phyloP scores from a whole-genome alignment of 495 filamentous ascomycete species.

The Aspergillus bertholletiae region DNA sequence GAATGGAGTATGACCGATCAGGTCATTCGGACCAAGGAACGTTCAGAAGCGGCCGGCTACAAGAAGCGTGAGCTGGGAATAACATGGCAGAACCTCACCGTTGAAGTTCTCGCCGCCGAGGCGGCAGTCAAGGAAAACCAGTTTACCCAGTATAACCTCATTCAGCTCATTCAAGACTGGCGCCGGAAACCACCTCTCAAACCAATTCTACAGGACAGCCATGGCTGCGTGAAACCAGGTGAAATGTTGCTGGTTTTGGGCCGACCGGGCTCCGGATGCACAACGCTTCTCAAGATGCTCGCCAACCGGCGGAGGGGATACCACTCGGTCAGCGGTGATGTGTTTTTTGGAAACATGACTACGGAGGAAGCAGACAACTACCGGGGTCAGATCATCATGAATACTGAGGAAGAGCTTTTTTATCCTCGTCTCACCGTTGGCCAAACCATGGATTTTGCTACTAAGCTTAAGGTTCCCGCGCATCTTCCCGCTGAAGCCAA shows the following conservation, averaged over 20 bases:
- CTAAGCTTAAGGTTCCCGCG: constrained; percentile 37
- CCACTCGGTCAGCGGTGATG: constrained; percentile 27
- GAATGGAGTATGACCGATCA: background rate
- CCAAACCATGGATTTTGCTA: constrained; percentile 69
- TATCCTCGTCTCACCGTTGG: constrained; percentile 67
- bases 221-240: constrained; percentile 52
- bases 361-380: constrained; percentile 54
- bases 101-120: constrained; percentile 40
- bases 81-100: constrained; percentile 50
- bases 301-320: constrained; percentile 62
- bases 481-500: constrained; percentile 31
- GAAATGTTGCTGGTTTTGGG: constrained; percentile 47
- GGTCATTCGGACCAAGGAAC: background rate
- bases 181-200: constrained; percentile 34
- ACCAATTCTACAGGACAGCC: constrained; percentile 36
- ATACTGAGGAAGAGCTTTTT: constrained; percentile 68
- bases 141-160: constrained; percentile 55
- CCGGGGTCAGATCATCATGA: constrained; percentile 70
- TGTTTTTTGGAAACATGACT: constrained; percentile 13
- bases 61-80: constrained; percentile 50
- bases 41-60: constrained; percentile 31
- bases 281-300: constrained; percentile 58
- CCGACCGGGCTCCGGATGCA: constrained; percentile 43
- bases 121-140: constrained; percentile 48
- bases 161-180: constrained; percentile 31